These are phyloP conservation scores for Exutisphaerella laricina DNA, from an alignment of 2,329 filamentous ascomycete species.

Conservation along the genomic window DNA sequence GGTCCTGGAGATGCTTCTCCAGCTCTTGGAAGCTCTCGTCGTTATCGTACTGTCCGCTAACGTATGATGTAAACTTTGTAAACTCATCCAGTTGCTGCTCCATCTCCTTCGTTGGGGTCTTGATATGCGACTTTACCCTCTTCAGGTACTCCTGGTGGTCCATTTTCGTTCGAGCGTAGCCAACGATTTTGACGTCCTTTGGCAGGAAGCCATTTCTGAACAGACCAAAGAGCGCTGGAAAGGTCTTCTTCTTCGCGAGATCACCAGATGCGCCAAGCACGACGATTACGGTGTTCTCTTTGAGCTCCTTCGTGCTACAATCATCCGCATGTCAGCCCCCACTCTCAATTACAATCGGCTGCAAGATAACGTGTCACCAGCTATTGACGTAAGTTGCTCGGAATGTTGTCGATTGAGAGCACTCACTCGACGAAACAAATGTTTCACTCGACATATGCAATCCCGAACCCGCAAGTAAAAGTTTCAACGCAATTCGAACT, in stretches of 20 bases:
- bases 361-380: too few species aligned
- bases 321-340: slow-evolving; percentile 14
- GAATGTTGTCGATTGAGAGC: too few species aligned
- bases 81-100: slow-evolving; percentile 94
- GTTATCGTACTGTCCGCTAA: slow-evolving; percentile 96
- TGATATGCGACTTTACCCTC: slow-evolving; percentile 96
- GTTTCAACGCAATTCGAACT: slow-evolving; percentile 22
- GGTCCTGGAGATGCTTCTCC: slow-evolving; percentile 74
- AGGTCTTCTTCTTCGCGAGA: slow-evolving; percentile 99
- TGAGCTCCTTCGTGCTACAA: slow-evolving; percentile 80
- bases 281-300: slow-evolving; percentile 95
- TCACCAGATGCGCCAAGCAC: slow-evolving; percentile 96
- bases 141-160: slow-evolving; percentile 92
- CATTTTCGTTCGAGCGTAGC: slow-evolving; percentile 99
- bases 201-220: slow-evolving; percentile 98
- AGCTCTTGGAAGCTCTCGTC: slow-evolving; percentile 88
- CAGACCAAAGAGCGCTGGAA: slow-evolving; percentile 93
- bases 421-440: background rate
- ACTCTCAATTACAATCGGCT: slow-evolving; percentile 5
- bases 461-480: slow-evolving; percentile 5
- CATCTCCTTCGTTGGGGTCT: slow-evolving; percentile 94
- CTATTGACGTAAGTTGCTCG: too few species aligned
- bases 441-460: background rate
- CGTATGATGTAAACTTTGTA: slow-evolving; percentile 79
- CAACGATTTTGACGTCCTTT: slow-evolving; percentile 93